Base-by-base conservation (phyloP, 495 filamentous ascomycete species). In the Penicillium bialowiezense region DNA sequence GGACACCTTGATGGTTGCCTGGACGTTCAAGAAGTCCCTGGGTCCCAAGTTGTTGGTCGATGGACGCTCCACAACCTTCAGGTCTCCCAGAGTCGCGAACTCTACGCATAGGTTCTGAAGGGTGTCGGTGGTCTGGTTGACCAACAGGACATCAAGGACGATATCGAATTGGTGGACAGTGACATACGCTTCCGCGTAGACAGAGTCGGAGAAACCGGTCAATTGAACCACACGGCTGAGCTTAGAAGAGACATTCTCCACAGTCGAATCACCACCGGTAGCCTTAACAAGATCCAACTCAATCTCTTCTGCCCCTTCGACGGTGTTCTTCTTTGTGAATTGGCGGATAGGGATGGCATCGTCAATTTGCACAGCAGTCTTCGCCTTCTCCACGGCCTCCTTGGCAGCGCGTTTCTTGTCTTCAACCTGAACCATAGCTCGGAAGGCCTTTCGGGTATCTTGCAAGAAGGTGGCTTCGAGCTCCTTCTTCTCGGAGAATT, bases 91-190 rank as follows among this genome's bases (percentile, higher is more conserved):
- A 0, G 95, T 99, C 40, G 95, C 95, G 59, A 99, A 99, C 64
- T 99, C 95, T 18, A 99, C 91, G 0, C 88, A 93, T 20, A 99
- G 82, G 55, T 99, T 99, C 63, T 97, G 95, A 15, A 99, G 78
- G 8, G 95, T 99, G 56, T 97, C 91, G 26, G 85, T 86, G 3
- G 95, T 99, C 69, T 99, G 95, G 68, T 99, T 99, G 61, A 99
- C 95, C 24, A 99, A 76, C 15, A 99, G 80, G 13, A 99, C 93
- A 62, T 99, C 95, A 5, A 99, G 79, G 15, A 99, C 88, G 58
- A 99, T 99, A 59, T 99, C 95, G 66, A 99, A 99, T 63, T 97
- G 95, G 70, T 97, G 92, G 5, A 97, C 95, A 58, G 95, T 95
- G 61, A 99, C 91, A 56, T 97, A 97, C 17, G 95, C 95, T 70